Evolutionary conservation across 352 stramenopile genomes (phyloP).

Genomic region (Globisporangium parvum): DNA sequence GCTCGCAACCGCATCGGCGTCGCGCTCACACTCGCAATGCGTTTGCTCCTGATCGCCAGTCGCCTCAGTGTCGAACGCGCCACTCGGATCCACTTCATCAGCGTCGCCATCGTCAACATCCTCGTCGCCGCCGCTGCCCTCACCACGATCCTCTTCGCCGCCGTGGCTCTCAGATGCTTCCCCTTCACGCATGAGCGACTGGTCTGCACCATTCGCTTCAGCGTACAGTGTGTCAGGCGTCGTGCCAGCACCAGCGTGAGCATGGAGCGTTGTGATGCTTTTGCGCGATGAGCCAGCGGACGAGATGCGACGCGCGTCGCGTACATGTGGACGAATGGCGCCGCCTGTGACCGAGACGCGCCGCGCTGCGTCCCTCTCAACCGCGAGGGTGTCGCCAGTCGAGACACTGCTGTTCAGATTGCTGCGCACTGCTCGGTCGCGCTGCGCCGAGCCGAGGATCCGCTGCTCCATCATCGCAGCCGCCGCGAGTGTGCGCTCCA

Average conservation of each 20-base stretch:
- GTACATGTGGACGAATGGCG: background rate
- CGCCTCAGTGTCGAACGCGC: no score
- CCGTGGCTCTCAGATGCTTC: background rate
- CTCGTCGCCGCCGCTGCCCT: background rate
- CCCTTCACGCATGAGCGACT: background rate
- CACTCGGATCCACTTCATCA: background rate
- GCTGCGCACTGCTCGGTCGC: constrained; percentile 6
- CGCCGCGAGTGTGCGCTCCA: constrained; percentile 1
- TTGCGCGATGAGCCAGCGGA: constrained; percentile 11
- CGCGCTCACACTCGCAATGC: background rate
- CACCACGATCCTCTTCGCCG: background rate
- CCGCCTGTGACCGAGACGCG: constrained; percentile 5
- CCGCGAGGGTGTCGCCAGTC: background rate
- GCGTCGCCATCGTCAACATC: no score
- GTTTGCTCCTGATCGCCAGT: background rate
- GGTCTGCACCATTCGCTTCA: background rate
- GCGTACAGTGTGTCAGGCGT: background rate
- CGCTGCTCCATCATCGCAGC: constrained; percentile 26
- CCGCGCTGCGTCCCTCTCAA: background rate
- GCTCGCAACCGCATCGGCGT: background rate
- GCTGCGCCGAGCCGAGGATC: constrained; percentile 25
- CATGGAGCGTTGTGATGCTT: background rate
- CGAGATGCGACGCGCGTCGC: constrained; percentile 6
- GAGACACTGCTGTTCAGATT: background rate
- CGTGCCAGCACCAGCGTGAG: background rate